A percentile compares a stretch with the other conserved stretches of the same genome.
phyloP scores from a whole-genome alignment of 768 basidiomycete genomes.

The Rhizopogon vinicolor region DNA sequence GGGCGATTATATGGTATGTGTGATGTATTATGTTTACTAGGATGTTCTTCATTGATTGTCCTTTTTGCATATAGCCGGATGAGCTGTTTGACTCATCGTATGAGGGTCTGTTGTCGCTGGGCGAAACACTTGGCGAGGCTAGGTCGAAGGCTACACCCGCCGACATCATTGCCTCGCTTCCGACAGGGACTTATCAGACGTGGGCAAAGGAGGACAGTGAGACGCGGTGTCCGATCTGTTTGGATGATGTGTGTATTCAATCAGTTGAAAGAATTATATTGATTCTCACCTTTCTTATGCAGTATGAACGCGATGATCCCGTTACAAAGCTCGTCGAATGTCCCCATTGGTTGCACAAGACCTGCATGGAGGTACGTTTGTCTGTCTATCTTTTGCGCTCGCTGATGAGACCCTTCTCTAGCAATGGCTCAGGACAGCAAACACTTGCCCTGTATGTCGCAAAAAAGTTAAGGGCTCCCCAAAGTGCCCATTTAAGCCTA shows the following conservation, averaged over 20 bases:
- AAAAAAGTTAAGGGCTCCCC: slow-evolving; percentile 39
- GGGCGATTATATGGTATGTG: slow-evolving; percentile 51
- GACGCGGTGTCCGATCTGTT: slow-evolving; percentile 75
- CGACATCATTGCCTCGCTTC: slow-evolving; percentile 53
- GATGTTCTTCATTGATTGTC: slow-evolving; percentile 6
- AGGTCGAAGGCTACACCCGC: slow-evolving; percentile 61
- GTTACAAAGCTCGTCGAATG: slow-evolving; percentile 68
- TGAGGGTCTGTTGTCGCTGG: slow-evolving; percentile 58
- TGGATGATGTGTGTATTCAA: slow-evolving; percentile 65
- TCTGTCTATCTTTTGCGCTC: neutral
- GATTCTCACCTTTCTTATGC: slow-evolving; percentile 4
- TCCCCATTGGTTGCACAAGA: slow-evolving; percentile 76
- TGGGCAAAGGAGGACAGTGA: slow-evolving; percentile 67
- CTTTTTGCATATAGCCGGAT: slow-evolving; percentile 47
- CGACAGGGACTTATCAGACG: slow-evolving; percentile 59
- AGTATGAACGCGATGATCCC: slow-evolving; percentile 63
- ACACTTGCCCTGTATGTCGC: slow-evolving; percentile 80
- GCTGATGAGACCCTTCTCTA: slow-evolving; percentile 20
- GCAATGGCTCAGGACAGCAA: slow-evolving; percentile 80
- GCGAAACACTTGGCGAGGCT: slow-evolving; percentile 62
- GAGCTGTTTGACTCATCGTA: slow-evolving; percentile 77
- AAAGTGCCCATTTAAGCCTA: neutral
- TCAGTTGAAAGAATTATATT: neutral
- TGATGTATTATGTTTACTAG: slow-evolving; percentile 5
- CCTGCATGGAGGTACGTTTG: slow-evolving; percentile 62